A percentile compares a stretch with the other conserved stretches of the same genome.
Conservation (phyloP, 306 rosid genomes). For the Ceratonia siliqua region DNA sequence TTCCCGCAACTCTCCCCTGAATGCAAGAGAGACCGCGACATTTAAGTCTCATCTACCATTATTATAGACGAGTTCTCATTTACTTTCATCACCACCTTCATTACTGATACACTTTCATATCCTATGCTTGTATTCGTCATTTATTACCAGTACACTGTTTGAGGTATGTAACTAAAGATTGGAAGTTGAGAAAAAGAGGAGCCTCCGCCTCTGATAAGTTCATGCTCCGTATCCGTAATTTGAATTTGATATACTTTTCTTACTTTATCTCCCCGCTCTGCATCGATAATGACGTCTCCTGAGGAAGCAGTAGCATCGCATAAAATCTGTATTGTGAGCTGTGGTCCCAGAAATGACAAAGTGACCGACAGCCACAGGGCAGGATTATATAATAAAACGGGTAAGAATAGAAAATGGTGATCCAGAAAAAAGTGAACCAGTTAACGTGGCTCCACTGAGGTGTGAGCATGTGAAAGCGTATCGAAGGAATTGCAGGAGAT, state of each 20-base stretch:
- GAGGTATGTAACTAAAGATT: conserved; percentile 2
- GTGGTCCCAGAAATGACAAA: conserved; percentile 31
- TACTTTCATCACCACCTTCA: background rate
- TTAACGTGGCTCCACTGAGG: conserved; percentile 39
- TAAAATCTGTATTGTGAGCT: conserved; percentile 16
- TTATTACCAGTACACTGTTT: conserved; percentile 11
- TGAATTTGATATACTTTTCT: background rate
- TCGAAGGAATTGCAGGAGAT: background rate
- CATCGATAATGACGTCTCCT: background rate
- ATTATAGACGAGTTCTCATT: background rate
- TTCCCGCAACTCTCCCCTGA: conserved; percentile 56
- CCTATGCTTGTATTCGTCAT: background rate
- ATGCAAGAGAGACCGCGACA: conserved; percentile 82
- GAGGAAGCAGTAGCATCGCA: background rate
- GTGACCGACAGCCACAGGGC: conserved; percentile 3
- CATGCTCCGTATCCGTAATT: background rate
- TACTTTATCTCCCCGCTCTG: background rate
- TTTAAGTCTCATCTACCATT: conserved; percentile 34
- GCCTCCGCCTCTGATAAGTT: background rate
- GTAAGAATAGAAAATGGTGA: conserved; percentile 13
- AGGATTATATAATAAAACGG: too few species aligned
- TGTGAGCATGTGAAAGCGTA: conserved; percentile 39
- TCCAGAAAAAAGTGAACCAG: background rate
- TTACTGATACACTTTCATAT: background rate
- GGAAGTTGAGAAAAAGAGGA: background rate